Evolutionary conservation across 352 stramenopile species (phyloP).

Genomic region (Phytopythium sindhum): DNA sequence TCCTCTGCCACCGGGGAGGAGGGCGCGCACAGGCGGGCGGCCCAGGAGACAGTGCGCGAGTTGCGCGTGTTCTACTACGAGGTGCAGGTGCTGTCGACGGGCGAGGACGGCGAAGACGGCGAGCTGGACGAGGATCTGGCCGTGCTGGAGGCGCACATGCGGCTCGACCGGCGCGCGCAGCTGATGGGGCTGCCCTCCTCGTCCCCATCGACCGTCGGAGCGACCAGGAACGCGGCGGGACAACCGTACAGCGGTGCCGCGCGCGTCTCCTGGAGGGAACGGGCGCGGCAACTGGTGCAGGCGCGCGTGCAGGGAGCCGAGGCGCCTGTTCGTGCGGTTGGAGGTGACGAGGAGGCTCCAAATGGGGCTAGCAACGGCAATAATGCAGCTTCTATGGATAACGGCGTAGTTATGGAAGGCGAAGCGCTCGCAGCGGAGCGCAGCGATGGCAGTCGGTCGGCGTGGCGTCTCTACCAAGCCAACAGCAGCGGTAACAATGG

Average conservation of each 20-base stretch:
- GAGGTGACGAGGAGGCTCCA: not conserved
- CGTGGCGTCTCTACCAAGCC: not conserved
- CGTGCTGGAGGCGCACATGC: not conserved
- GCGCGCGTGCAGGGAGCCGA: constrained; percentile 12
- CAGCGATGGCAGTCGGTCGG: not conserved
- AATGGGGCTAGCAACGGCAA: not conserved
- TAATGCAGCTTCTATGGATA: not conserved
- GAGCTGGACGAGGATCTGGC: not conserved
- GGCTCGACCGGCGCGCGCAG: not conserved
- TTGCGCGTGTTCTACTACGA: constrained; percentile 58
- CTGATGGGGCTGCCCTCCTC: not conserved
- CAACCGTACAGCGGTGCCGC: not conserved
- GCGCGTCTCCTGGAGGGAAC: constrained; percentile 15
- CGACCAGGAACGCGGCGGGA: constrained; percentile 1
- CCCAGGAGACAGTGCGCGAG: not conserved
- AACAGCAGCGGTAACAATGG: constrained; percentile 4
- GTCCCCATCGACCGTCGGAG: not conserved
- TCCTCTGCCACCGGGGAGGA: not conserved
- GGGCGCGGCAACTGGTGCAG: constrained; percentile 21
- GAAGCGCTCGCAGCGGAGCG: not conserved
- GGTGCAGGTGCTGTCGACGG: constrained; percentile 41
- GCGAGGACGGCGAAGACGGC: constrained; percentile 6
- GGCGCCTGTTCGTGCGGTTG: not conserved
- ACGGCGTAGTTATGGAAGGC: not conserved
- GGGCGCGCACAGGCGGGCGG: not conserved